Evolutionary conservation across 2,329 filamentous ascomycete species (phyloP), one percentile per base, ranked within the genome.

Genomic region (Lojkania enalia): DNA sequence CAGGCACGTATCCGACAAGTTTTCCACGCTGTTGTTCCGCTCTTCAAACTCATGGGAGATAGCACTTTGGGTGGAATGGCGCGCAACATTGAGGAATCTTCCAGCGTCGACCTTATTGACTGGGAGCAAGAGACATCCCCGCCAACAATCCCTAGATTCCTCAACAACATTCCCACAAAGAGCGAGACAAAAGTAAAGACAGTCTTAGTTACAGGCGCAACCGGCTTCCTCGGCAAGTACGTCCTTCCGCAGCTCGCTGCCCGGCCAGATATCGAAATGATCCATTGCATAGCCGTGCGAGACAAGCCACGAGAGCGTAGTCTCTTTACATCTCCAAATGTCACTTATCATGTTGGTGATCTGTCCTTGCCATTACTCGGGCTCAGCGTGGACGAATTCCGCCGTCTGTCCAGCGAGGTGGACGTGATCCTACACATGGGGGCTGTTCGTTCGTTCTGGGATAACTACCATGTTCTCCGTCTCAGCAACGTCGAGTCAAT

Each of bases 61-160:
- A 72, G 61, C 45, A 73, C 70, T 0, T 60, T 79, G 1, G 54
- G 56, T 0, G 32, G 29, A 1, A 76, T 80, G 73, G 70, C 74
- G 1, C 42, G 45, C 3, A 43, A 49, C 13, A 58, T 75, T 20
- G 41, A 36, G 6, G 31, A 49, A 43, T 14, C 19, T 21, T 9
- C 43, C 37, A n/a, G 43, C 11, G 30, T 46, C 37, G 15, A 30
- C 16, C 6, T 31, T 16, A 69, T 74, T 27, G 60, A 73, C 46
- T 77, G 74, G 74, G 61, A 67, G 1, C n/a, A 37, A 4, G 73
- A 76, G 49, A 74, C 67, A 20, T 35, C 35, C 6, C 43, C 33
- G 50, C 39, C 44, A 20, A 9, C 16, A 12, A 47, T 20, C 29
- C 39, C 13, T 14, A n/a, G n/a, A n/a, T n/a, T n/a, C n/a, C n/a